These are phyloP conservation scores for Penicillium concentricum DNA, from an alignment of 2,329 filamentous ascomycete genomes.

Conservation along the genomic window DNA sequence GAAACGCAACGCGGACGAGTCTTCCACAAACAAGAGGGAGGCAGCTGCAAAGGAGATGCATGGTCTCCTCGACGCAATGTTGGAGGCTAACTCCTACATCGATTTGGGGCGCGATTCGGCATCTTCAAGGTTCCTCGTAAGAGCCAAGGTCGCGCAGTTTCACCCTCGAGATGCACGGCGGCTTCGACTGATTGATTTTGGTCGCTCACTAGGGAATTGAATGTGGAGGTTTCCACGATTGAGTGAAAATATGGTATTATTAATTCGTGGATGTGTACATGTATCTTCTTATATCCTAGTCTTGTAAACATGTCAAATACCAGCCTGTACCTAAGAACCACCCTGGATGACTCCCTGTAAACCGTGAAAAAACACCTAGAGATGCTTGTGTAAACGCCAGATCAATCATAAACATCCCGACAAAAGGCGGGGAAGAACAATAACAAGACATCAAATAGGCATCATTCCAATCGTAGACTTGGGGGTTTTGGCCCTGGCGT, in stretches of 20 bases:
- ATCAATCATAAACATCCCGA: conserved; percentile 9
- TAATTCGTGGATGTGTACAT: conserved; percentile 8
- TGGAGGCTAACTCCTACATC: conserved; percentile 50
- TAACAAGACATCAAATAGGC: conserved; percentile 31
- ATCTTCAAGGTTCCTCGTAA: conserved; percentile 53
- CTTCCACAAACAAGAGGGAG: conserved; percentile 45
- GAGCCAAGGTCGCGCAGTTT: conserved; percentile 57
- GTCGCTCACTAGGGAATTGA: conserved; percentile 36
- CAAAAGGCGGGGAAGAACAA: background rate
- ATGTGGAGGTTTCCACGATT: background rate
- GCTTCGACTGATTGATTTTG: conserved; percentile 55
- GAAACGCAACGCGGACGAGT: conserved; percentile 33
- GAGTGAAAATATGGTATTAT: conserved; percentile 14
- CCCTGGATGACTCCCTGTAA: conserved; percentile 1
- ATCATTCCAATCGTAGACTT: conserved; percentile 40
- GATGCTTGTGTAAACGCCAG: conserved; percentile 17
- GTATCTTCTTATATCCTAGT: conserved; percentile 15
- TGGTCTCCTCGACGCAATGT: conserved; percentile 47
- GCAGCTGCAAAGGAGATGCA: conserved; percentile 50
- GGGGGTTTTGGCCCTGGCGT: conserved; percentile 23
- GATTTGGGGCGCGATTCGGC: conserved; percentile 52
- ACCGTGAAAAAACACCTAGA: conserved; percentile 13
- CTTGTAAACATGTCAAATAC: conserved; percentile 4
- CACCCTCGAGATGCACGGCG: conserved; percentile 55
- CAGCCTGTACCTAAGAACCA: background rate